Evolutionary conservation across 345 rosid genomes (phyloP).

Genomic region (Gossypioides kirkii): DNA sequence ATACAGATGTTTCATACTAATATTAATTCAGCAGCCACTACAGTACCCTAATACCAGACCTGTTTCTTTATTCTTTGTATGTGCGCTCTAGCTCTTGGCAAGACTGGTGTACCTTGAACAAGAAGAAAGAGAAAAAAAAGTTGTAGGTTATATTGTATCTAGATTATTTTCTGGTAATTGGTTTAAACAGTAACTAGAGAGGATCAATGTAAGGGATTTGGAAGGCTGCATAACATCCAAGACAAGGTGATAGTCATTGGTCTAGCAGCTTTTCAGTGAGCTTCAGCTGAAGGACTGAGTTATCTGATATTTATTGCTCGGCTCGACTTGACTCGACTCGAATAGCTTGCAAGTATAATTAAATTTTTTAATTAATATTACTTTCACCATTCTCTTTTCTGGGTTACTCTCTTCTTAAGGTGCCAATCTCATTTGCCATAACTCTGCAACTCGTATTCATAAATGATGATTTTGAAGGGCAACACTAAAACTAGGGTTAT

Average conservation of each 20-base stretch:
- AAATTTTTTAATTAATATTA: too few species aligned
- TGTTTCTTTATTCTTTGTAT: not conserved
- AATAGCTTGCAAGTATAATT: not conserved
- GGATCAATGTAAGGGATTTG: not conserved
- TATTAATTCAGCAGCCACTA: not conserved
- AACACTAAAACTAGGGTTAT: not conserved
- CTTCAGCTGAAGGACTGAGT: not conserved
- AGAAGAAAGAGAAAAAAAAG: not conserved
- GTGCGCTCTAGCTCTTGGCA: not conserved
- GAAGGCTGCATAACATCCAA: not conserved
- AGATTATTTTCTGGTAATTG: not conserved
- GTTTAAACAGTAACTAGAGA: not conserved
- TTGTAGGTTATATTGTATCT: not conserved
- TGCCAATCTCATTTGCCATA: not conserved
- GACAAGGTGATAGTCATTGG: not conserved
- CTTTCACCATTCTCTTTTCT: too few species aligned
- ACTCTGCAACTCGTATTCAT: not conserved
- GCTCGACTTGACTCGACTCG: not conserved
- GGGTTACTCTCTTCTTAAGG: not conserved
- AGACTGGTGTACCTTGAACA: not conserved
- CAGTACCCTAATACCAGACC: not conserved
- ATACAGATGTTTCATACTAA: constrained; percentile 5
- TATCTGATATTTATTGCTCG: not conserved
- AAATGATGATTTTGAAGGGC: not conserved
- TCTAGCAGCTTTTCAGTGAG: not conserved